Conservation (phyloP, 2,329 filamentous ascomycete species). For the Monilinia fructicola region DNA sequence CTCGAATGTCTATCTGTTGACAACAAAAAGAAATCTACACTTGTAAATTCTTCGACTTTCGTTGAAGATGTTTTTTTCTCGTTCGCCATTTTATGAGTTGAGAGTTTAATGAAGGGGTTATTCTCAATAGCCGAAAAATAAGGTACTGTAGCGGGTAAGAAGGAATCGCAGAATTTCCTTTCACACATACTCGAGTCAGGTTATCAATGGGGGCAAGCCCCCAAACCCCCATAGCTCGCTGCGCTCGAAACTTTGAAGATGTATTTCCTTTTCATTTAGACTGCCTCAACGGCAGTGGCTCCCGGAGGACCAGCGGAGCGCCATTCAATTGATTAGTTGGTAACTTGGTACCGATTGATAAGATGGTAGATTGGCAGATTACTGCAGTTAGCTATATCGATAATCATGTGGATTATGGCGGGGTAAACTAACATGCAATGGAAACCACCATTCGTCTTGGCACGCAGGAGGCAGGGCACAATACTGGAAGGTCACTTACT, state of each 20-base stretch:
- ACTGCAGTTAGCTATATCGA: background rate
- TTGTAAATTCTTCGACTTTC: background rate
- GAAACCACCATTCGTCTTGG: background rate
- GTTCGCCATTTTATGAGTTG: background rate
- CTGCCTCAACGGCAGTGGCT: background rate
- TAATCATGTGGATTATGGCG: background rate
- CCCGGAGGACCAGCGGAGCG: background rate
- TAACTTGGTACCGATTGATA: background rate
- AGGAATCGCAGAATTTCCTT: background rate
- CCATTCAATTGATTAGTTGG: background rate
- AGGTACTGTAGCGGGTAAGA: background rate
- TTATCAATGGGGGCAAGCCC: background rate
- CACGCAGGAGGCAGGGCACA: background rate
- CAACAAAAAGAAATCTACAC: background rate
- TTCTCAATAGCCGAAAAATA: background rate
- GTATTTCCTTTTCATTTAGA: background rate
- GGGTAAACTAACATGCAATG: background rate
- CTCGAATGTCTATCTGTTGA: background rate
- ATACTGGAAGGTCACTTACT: background rate
- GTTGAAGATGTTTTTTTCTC: background rate
- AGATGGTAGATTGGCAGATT: background rate
- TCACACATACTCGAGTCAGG: background rate
- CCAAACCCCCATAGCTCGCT: background rate
- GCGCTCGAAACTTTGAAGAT: background rate
- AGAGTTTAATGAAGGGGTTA: background rate